phyloP scores from a whole-genome alignment of 331 rosid species.

The Prunus yedoensis region DNA sequence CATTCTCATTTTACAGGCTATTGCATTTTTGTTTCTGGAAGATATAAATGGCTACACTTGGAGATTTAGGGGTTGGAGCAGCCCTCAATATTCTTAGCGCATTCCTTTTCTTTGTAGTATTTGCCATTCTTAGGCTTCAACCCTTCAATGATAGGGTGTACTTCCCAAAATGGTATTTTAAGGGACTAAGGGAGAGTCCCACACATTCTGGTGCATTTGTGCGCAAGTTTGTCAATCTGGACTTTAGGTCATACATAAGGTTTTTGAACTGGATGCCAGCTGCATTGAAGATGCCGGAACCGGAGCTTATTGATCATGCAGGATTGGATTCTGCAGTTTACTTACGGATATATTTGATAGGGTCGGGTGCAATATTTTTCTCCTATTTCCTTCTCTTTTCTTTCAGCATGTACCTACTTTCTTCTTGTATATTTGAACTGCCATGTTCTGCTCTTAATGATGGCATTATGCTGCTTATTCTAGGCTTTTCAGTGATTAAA shows the following conservation, averaged over 20 bases:
- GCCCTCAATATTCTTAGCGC: slow-evolving; percentile 70
- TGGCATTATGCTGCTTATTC: no score
- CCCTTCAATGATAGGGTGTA: slow-evolving; percentile 92
- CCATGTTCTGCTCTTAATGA: not conserved
- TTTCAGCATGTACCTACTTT: not conserved
- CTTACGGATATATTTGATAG: slow-evolving; percentile 85
- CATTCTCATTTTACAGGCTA: slow-evolving; percentile 40
- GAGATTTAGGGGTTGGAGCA: slow-evolving; percentile 75
- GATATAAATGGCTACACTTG: slow-evolving; percentile 63
- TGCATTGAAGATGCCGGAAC: slow-evolving; percentile 90
- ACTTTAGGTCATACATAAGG: slow-evolving; percentile 65
- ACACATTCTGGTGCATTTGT: slow-evolving; percentile 67
- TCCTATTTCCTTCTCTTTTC: not conserved
- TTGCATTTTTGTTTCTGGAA: slow-evolving; percentile 13
- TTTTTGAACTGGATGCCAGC: slow-evolving; percentile 94
- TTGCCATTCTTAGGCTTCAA: slow-evolving; percentile 87
- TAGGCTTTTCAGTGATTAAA: not conserved
- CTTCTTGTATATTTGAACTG: not conserved
- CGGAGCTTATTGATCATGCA: slow-evolving; percentile 92
- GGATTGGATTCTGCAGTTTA: slow-evolving; percentile 93
- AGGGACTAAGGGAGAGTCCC: slow-evolving; percentile 79
- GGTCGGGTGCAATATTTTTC: slow-evolving; percentile 45
- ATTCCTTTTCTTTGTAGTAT: slow-evolving; percentile 63
- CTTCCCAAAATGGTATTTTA: slow-evolving; percentile 94
- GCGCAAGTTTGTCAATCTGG: slow-evolving; percentile 76